phyloP scores from a whole-genome alignment of 352 stramenopile genomes.

The Pythium graminicola region DNA sequence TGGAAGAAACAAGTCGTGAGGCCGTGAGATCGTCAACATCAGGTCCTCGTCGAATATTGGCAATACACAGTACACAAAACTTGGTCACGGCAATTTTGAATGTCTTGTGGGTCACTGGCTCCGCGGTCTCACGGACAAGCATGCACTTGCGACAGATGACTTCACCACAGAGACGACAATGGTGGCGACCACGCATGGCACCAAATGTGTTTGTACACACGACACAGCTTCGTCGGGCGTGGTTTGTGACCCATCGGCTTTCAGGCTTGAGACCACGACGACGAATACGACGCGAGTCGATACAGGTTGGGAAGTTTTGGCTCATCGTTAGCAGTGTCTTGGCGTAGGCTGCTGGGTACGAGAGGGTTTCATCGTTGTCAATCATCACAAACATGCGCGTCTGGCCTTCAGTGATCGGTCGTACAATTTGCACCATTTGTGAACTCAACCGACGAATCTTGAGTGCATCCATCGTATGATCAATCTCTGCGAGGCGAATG shows the following conservation, averaged over 20 bases:
- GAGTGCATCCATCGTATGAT: slow-evolving; percentile 35
- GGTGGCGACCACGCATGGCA: slow-evolving; percentile 54
- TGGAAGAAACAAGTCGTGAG: not conserved
- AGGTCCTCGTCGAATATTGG: slow-evolving; percentile 35
- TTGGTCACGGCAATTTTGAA: slow-evolving; percentile 53
- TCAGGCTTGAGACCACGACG: slow-evolving; percentile 42
- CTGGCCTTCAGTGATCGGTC: slow-evolving; percentile 7
- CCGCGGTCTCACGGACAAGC: slow-evolving; percentile 39
- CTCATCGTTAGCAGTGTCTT: slow-evolving; percentile 49
- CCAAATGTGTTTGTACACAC: slow-evolving; percentile 60
- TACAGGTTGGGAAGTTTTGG: slow-evolving; percentile 47
- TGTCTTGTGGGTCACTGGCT: slow-evolving; percentile 27
- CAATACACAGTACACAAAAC: slow-evolving; percentile 54
- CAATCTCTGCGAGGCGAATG: slow-evolving; percentile 53
- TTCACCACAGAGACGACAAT: slow-evolving; percentile 74
- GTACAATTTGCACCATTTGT: slow-evolving; percentile 53
- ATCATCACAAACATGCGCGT: slow-evolving; percentile 57
- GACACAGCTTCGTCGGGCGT: slow-evolving; percentile 33
- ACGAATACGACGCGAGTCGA: slow-evolving; percentile 62
- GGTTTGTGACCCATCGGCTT: slow-evolving; percentile 50
- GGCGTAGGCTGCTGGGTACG: slow-evolving; percentile 26
- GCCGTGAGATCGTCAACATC: slow-evolving; percentile 3
- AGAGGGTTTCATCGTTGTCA: slow-evolving; percentile 34
- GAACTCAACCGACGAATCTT: slow-evolving; percentile 49
- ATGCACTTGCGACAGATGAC: slow-evolving; percentile 67